Evolutionary conservation across 1,284 basidiomycete genomes (phyloP).

Genomic region (Neolentinus lepideus): DNA sequence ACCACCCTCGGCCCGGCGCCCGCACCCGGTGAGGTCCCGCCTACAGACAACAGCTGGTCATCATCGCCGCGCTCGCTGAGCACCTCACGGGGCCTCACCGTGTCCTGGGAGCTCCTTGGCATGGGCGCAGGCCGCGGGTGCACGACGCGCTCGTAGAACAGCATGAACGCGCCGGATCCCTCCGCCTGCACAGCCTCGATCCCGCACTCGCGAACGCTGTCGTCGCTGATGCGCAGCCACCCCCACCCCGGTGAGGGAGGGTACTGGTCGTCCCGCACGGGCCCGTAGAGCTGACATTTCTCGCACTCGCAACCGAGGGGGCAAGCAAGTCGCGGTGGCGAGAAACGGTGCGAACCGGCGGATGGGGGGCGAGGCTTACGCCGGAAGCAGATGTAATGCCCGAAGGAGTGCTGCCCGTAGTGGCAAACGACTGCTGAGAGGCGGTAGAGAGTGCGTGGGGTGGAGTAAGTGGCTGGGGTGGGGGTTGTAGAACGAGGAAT

Average conservation of each 20-base stretch:
- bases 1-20: conserved; percentile 38
- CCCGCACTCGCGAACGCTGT: conserved; percentile 72
- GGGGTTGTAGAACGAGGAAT: conserved; percentile 45
- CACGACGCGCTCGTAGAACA: conserved; percentile 81
- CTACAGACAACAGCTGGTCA: background rate
- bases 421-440: conserved; percentile 83
- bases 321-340: conserved; percentile 42
- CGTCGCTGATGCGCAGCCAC: conserved; percentile 86
- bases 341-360: conserved; percentile 24
- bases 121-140: conserved; percentile 21
- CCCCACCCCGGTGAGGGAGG: conserved; percentile 38
- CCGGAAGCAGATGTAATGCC: conserved; percentile 89
- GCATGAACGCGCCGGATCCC: conserved; percentile 75
- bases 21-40: background rate
- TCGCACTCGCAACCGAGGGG: conserved; percentile 38
- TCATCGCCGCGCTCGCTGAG: background rate
- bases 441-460: conserved; percentile 65
- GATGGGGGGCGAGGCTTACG: conserved; percentile 55
- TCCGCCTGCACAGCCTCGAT: conserved; percentile 70
- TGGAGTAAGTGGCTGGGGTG: conserved; percentile 42
- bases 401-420: conserved; percentile 83
- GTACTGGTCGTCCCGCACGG: conserved; percentile 30
- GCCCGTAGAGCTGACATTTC: conserved; percentile 31
- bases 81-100: conserved; percentile 35
- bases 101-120: conserved; percentile 53